These are phyloP conservation scores for Erucastrum elatum DNA, from an alignment of 345 rosid genomes.

Conservation along the genomic window DNA sequence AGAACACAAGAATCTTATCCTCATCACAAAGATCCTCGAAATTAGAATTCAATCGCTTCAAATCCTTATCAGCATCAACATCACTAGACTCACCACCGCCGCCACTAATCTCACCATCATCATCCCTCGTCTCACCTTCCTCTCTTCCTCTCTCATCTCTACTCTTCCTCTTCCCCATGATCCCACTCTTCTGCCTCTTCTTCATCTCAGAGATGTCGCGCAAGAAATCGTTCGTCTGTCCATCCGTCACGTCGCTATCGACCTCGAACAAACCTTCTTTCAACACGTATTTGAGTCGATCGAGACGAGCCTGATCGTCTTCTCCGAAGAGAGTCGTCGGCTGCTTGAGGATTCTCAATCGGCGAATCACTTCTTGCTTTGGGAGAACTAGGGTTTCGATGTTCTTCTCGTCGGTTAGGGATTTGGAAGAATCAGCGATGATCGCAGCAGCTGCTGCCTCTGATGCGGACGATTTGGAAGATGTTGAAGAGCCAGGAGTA, in stretches of 20 bases:
- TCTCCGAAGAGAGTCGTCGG: slow-evolving; percentile 95
- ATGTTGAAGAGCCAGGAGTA: slow-evolving; percentile 12
- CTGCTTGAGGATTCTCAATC: slow-evolving; percentile 86
- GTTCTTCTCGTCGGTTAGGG: slow-evolving; percentile 74
- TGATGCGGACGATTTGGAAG: not conserved
- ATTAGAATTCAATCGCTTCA: slow-evolving; percentile 79
- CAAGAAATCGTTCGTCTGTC: slow-evolving; percentile 93
- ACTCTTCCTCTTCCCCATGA: slow-evolving; percentile 65
- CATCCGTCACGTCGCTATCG: slow-evolving; percentile 88
- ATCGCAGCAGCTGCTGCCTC: slow-evolving; percentile 35
- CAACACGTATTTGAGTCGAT: slow-evolving; percentile 74
- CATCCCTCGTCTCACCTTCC: slow-evolving; percentile 49
- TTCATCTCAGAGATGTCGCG: slow-evolving; percentile 87
- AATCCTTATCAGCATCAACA: slow-evolving; percentile 78
- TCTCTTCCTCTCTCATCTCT: slow-evolving; percentile 49
- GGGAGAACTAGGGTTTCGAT: slow-evolving; percentile 80
- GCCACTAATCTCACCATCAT: slow-evolving; percentile 65
- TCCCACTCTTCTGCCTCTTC: slow-evolving; percentile 91
- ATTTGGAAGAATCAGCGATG: slow-evolving; percentile 56
- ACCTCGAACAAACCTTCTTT: slow-evolving; percentile 89
- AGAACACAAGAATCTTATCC: slow-evolving; percentile 90
- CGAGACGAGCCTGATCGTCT: slow-evolving; percentile 82
- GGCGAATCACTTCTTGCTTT: slow-evolving; percentile 85
- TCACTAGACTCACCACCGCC: slow-evolving; percentile 89
- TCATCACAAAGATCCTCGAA: slow-evolving; percentile 89